Evolutionary conservation across 129 eudicot genomes (phyloP).

Genomic region (Apium graveolens): DNA sequence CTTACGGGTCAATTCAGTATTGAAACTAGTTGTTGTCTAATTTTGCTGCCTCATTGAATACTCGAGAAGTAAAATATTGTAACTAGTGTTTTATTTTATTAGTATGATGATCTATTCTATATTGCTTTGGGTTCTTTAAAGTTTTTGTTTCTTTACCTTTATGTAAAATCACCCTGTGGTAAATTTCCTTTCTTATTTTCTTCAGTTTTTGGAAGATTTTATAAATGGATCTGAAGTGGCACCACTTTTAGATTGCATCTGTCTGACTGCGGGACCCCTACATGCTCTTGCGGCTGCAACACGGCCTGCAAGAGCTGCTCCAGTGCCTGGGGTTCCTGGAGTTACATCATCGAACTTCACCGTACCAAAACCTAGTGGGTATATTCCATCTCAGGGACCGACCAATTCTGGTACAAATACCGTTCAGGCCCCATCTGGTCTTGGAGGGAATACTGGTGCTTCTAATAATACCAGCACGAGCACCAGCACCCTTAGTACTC

Average conservation of each 20-base stretch:
- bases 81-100: background rate
- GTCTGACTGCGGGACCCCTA: constrained; percentile 95
- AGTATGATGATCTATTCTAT: background rate
- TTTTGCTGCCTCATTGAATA: background rate
- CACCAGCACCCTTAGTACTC: constrained; percentile 33
- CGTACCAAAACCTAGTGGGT: constrained; percentile 37
- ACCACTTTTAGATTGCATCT: constrained; percentile 91
- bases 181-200: background rate
- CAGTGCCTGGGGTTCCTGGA: constrained; percentile 75
- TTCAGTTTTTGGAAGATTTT: constrained; percentile 92
- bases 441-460: constrained; percentile 34
- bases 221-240: constrained; percentile 94
- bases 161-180: background rate
- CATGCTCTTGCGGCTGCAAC: constrained; percentile 99
- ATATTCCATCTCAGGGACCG: constrained; percentile 35
- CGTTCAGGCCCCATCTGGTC: constrained; percentile 34
- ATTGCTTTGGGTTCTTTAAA: background rate
- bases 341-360: constrained; percentile 41
- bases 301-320: constrained; percentile 95
- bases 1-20: background rate
- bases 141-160: background rate
- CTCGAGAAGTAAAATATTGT: background rate
- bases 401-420: constrained; percentile 31
- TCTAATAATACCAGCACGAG: constrained; percentile 24
- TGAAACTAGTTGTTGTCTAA: background rate